Base-by-base conservation (phyloP, 352 stramenopile species). In the Phytophthora meadii region DNA sequence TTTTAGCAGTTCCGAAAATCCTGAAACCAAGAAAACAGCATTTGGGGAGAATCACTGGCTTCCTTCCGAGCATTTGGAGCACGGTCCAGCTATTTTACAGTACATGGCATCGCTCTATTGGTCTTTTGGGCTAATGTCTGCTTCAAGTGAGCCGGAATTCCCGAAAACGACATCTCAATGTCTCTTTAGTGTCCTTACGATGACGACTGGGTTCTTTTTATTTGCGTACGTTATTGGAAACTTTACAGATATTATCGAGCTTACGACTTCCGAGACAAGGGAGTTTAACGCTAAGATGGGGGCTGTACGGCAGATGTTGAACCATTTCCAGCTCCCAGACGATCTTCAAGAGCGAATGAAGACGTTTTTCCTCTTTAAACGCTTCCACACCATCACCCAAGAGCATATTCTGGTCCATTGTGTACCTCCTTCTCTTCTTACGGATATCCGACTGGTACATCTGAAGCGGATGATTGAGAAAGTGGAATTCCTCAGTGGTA, bases 211-310 rank as follows among this genome's bases (percentile, higher is more conserved):
- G 0, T 90, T 93, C 24, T 93, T 93, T 36, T 52, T 90, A 5
- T 83, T 93, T n/a, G 80, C 84, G 8, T 93, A 93, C 52, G 78
- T 93, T n/a, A 72, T 93, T 19, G 82, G 84, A 2, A 93, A 92
- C 42, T 82, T 93, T n/a, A 61, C 74, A 0, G 81, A 90, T 39
- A 87, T 82, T 6, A 87, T 86, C 24, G 76, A 88, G 39, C 69
- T 90, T 39, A 78, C 77, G 32, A 81, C 86, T 17, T 74, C 70
- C 4, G 82, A 89, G 40, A 85, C 86, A 27, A 84, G 79, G 5
- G 75, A 87, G 12, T 93, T 90, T 37, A 81, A 84, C 54, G 62
- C 64, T 4, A 77, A 86, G 24, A 68, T 90, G 17, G 77, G 76
- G 17, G 77, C 73, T 4, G 41, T 93, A 10, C 78, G 82, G 0